Conservation (phyloP, 345 rosid genomes). For the Iberis pinnata region DNA sequence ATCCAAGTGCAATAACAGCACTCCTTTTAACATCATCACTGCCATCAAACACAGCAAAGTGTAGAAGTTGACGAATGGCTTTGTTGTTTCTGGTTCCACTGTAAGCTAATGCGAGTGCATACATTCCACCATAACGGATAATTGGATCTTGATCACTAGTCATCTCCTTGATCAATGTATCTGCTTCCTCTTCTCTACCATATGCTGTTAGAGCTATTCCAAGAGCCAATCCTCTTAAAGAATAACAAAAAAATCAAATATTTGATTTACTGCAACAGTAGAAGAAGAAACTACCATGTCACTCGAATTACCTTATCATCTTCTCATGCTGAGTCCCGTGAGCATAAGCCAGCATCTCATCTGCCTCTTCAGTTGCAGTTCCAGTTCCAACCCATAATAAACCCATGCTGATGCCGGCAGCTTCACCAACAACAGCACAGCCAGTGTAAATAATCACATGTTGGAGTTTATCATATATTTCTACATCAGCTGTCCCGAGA, state of each 20-base stretch:
- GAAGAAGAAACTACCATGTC: too few relatives aligned
- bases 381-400: conserved; percentile 96
- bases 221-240: conserved; percentile 75
- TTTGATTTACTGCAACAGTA: too few relatives aligned
- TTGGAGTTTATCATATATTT: conserved; percentile 83
- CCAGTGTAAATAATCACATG: conserved; percentile 78
- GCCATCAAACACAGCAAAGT: conserved; percentile 99
- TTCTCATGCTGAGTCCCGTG: conserved; percentile 99
- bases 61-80: conserved; percentile 96
- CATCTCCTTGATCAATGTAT: conserved; percentile 97
- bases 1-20: conserved; percentile 97
- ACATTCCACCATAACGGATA: conserved; percentile 98
- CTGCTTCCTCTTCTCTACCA: conserved; percentile 99
- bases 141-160: conserved; percentile 97
- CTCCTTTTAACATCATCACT: conserved; percentile 98
- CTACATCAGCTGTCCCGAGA: conserved; percentile 96
- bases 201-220: conserved; percentile 98
- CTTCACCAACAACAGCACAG: conserved; percentile 99
- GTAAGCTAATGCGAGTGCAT: conserved; percentile 93
- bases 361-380: conserved; percentile 93
- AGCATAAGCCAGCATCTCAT: conserved; percentile 97
- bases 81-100: conserved; percentile 97
- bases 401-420: conserved; percentile 99
- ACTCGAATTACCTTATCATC: conserved; percentile 93
- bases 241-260: conserved; percentile 2